Base-by-base conservation (phyloP, 2,329 filamentous ascomycete genomes). In the Dothideomycetes sp. region DNA sequence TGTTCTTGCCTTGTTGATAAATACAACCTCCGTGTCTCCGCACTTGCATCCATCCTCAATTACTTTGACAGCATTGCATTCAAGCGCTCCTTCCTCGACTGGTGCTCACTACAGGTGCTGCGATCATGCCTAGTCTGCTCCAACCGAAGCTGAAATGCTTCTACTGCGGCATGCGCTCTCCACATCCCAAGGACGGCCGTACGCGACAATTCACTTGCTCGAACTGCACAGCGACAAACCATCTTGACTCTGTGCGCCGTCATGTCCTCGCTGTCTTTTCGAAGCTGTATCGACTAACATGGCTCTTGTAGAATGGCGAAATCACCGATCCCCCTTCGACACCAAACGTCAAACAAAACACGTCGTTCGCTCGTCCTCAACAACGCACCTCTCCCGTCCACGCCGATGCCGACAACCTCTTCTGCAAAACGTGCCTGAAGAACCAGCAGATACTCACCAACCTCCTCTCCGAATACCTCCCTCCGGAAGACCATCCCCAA, bases 381-480 rank as follows among this genome's bases (percentile, higher is more conserved):
- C 43, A 45, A 17, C 46, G 49, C 48, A 22, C 48, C 59, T 43
- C 62, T 50, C 48, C 54, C 53, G 56, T 63, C 51, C 51, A 56
- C 48, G 47, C 65, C 71, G 47, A 82, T 77, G 55, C 53, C 30
- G 57, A 62, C 17, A 60, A 61, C 27, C 61, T 73, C 43, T 81
- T 81, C 59, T 98, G 91, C 70, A 64, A 73, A 33, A 82, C 73
- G 41, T 98, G 91, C 55, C 65, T 88, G 37, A 85, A 86, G 59
- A 96, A 98, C 59, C 91, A 98, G 59, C 79, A 84, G 42, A 69
- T 95, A 5, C 78, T 88, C 50, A 82, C 79, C 23, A 73, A 79
- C 30, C 78, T 78, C 0, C 69, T 96, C 27, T 81, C 85, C 3
- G 80, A 89, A 45, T 96, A 93, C 60, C 73, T 93, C 2, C 80